phyloP scores from a whole-genome alignment of 2,329 filamentous ascomycete species.

The Clonostachys chloroleuca region DNA sequence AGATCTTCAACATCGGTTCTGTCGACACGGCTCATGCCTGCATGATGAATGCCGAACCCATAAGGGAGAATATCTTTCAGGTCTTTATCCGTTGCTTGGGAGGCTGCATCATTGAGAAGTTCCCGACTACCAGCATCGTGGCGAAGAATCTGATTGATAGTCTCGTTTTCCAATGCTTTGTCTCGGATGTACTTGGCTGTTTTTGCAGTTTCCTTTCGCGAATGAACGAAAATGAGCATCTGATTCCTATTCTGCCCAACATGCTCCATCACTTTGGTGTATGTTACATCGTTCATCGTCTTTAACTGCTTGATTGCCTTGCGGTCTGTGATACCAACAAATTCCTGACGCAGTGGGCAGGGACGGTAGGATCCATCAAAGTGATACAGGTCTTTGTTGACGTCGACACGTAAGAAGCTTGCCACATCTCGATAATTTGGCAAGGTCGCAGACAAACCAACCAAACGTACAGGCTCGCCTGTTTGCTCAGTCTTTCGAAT shows the following conservation, averaged over 20 bases:
- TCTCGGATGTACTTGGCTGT: slow-evolving; percentile 95
- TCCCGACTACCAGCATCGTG: slow-evolving; percentile 90
- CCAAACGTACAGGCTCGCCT: slow-evolving; percentile 83
- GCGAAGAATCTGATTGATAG: slow-evolving; percentile 90
- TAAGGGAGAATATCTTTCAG: slow-evolving; percentile 94
- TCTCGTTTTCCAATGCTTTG: slow-evolving; percentile 95
- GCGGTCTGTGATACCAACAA: slow-evolving; percentile 94
- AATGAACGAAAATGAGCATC: slow-evolving; percentile 99
- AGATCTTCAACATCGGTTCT: slow-evolving; percentile 92
- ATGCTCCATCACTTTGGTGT: slow-evolving; percentile 95
- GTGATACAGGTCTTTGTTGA: slow-evolving; percentile 83
- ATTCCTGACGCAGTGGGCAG: slow-evolving; percentile 93
- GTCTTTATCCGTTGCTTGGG: slow-evolving; percentile 77
- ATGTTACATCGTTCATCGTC: slow-evolving; percentile 99
- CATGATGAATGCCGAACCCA: slow-evolving; percentile 97
- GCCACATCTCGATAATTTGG: slow-evolving; percentile 97
- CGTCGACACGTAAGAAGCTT: slow-evolving; percentile 88
- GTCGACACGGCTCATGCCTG: slow-evolving; percentile 94
- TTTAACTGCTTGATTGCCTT: slow-evolving; percentile 99
- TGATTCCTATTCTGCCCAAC: slow-evolving; percentile 91
- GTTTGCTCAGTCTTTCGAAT: slow-evolving; percentile 93
- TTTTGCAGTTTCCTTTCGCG: slow-evolving; percentile 95
- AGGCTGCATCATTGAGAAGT: slow-evolving; percentile 80
- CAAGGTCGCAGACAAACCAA: slow-evolving; percentile 90
- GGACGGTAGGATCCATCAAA: slow-evolving; percentile 93